Percentiles rank a stretch among this genome's conserved stretches.
These are phyloP conservation scores for Collybia nuda DNA, from an alignment of 768 basidiomycete species.

Conservation along the genomic window DNA sequence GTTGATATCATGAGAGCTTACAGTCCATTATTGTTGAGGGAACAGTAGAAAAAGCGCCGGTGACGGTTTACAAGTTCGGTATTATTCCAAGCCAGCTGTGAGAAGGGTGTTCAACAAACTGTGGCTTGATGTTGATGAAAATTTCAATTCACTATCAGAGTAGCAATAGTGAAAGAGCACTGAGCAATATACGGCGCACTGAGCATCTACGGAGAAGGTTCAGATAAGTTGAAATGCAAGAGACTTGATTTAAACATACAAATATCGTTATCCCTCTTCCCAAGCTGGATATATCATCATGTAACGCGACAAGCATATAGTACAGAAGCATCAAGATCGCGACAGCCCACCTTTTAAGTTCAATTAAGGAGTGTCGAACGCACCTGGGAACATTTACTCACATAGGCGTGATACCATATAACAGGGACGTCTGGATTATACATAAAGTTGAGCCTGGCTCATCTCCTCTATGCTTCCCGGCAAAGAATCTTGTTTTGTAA, in stretches of 20 bases:
- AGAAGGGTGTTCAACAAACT: too few species aligned
- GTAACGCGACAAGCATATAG: constrained; percentile 25
- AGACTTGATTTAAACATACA: constrained; percentile 15
- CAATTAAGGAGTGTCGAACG: not conserved
- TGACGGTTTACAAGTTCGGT: too few species aligned
- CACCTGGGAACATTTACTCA: constrained; percentile 12
- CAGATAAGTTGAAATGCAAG: not conserved
- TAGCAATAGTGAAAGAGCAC: constrained; percentile 25
- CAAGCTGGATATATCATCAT: constrained; percentile 11
- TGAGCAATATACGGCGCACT: constrained; percentile 31
- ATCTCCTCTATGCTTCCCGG: constrained; percentile 28
- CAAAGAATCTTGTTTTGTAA: constrained; percentile 32
- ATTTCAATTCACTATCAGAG: constrained; percentile 17
- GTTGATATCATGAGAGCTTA: too few species aligned
- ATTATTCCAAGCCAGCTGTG: too few species aligned
- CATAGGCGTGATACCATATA: constrained; percentile 41
- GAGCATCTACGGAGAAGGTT: constrained; percentile 26
- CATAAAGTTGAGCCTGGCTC: constrained; percentile 39
- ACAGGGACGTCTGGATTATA: constrained; percentile 40
- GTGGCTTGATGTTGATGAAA: too few species aligned
- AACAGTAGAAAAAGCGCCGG: too few species aligned
- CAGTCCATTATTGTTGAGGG: too few species aligned
- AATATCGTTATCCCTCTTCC: constrained; percentile 18
- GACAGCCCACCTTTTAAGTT: constrained; percentile 32
- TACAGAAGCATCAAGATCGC: constrained; percentile 34